Percentiles rank a stretch among this genome's conserved stretches.
These are phyloP conservation scores for Cephalotrichum gorgonifer DNA, from an alignment of 2,329 filamentous ascomycete species.

Conservation along the genomic window DNA sequence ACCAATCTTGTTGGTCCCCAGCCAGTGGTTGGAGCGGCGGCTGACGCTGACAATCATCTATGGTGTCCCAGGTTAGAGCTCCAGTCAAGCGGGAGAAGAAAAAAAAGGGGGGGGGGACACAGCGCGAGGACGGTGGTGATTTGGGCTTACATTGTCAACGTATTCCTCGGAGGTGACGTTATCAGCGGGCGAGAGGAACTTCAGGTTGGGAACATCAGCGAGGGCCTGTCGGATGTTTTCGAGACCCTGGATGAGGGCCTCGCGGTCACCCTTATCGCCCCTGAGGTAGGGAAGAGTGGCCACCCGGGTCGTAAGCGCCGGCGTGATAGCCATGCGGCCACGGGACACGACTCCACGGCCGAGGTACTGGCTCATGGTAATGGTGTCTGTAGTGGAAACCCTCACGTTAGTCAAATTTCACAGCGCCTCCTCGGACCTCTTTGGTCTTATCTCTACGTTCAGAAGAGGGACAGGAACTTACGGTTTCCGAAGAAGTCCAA, in stretches of 20 bases:
- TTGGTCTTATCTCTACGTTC: too few relatives aligned
- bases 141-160: conserved; percentile 3
- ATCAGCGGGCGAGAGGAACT: conserved; percentile 15
- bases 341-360: conserved; percentile 52
- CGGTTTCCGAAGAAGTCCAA: conserved; percentile 23
- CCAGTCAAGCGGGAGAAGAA: too few relatives aligned
- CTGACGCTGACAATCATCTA: conserved; percentile 21
- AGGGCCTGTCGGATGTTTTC: conserved; percentile 48
- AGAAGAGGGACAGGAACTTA: conserved; percentile 14
- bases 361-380: conserved; percentile 51
- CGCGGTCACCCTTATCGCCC: conserved; percentile 42
- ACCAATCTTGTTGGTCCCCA: conserved; percentile 52
- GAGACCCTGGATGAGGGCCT: conserved; percentile 54
- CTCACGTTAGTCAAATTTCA: background rate
- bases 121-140: too few relatives aligned
- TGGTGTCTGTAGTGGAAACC: conserved; percentile 22
- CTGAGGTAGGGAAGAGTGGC: conserved; percentile 49
- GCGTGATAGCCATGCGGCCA: conserved; percentile 50
- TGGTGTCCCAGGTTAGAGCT: too few relatives aligned
- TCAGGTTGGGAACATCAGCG: conserved; percentile 40
- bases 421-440: too few relatives aligned
- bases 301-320: conserved; percentile 46
- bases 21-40: conserved; percentile 40
- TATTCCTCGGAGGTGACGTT: background rate
- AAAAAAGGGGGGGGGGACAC: background rate